Base-by-base conservation (phyloP, 805 yeast genomes). In the Ascoidea asiatica region DNA sequence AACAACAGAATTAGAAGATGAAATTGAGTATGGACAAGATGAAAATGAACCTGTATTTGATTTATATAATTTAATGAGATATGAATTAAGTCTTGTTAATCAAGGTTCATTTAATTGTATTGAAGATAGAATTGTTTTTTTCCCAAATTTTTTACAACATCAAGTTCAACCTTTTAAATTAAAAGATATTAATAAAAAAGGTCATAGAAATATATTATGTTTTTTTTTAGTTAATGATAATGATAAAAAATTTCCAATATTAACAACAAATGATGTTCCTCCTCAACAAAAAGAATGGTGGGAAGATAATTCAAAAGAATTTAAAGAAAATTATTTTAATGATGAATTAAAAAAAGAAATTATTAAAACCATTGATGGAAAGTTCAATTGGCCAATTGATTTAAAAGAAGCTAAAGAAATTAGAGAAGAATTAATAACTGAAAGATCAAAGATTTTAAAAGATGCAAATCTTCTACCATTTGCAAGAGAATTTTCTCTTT, bases 91-190 rank as follows among this genome's bases (percentile, higher is more conserved):
- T 60, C 45, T 42, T 5, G 48, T 44, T 29, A 35, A 43, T n/a
- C 17, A 59, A 4, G 71, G 69, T 0, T 42, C 53, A 2, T 54
- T 61, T 7, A 51, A 50, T 17, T 52, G 60, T 13, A 38, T 46
- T 20, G 53, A 61, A 44, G 62, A 56, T 40, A 48, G 61, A 11
- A 48, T 65, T 6, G 39, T 66, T 15, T 55, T 67, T 5, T 67
- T 67, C 47, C 71, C 72, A 5, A 67, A 67, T 50, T 40, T 44
- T 7, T 60, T 45, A 42, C 72, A 66, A 47, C 70, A 66, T 47
- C 64, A 60, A 43, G 70, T 67, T 11, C 65, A 61, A 44, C 56
- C 62, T 5, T 67, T 67, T 51, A 58, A 60, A 43, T 59, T 67
- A 49, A 42, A 43, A 11, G 71, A 67, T 47, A 52, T 52, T 45